Percentiles rank a stretch among this genome's conserved stretches.
These are phyloP conservation scores for Babesia divergens DNA, from an alignment of 169 alveolate species.

Conservation along the genomic window DNA sequence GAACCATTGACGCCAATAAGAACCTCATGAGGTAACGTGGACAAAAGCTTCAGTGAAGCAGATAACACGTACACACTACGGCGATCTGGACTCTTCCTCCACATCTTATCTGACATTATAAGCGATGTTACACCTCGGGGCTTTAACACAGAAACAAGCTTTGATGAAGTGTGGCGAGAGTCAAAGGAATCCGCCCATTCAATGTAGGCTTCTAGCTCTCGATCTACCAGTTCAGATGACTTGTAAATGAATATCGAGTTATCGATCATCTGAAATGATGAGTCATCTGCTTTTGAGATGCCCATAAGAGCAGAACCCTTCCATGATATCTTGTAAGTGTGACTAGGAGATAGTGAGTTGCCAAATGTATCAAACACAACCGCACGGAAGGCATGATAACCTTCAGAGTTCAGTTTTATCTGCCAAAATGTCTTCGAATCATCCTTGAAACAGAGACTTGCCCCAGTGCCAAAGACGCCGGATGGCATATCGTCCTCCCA, in stretches of 20 bases:
- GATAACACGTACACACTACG: background rate
- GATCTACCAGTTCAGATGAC: background rate
- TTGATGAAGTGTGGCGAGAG: background rate
- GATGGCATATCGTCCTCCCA: constrained; percentile 20
- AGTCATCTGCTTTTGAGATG: background rate
- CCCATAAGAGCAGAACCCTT: background rate
- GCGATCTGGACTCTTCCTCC: constrained; percentile 17
- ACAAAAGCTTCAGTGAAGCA: background rate
- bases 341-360: constrained; percentile 8
- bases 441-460: constrained; percentile 12
- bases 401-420: background rate
- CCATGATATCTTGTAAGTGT: constrained; percentile 19
- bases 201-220: background rate
- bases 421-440: constrained; percentile 28
- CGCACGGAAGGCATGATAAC: constrained; percentile 31
- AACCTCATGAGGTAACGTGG: constrained; percentile 24
- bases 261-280: constrained; percentile 23
- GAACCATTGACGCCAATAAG: background rate
- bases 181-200: constrained; percentile 38
- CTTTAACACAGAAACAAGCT: background rate
- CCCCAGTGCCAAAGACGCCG: constrained; percentile 13
- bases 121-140: constrained; percentile 12
- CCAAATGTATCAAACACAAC: constrained; percentile 35
- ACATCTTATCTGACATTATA: constrained; percentile 8
- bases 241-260: constrained; percentile 12